phyloP scores from a whole-genome alignment of 1,284 basidiomycete genomes.

The Melanopsichium pennsylvanicum region DNA sequence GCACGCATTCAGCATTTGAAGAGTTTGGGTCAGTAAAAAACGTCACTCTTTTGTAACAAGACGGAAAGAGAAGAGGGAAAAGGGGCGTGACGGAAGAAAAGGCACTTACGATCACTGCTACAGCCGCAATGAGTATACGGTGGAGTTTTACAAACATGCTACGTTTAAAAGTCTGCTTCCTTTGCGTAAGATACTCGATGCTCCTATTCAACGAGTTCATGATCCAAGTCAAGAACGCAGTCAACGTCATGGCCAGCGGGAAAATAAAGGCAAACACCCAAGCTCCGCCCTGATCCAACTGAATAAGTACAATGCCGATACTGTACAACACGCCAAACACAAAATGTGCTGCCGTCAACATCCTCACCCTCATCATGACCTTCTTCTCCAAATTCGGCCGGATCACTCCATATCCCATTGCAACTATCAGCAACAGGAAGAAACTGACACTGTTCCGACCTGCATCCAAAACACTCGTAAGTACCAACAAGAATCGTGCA shows the following conservation, averaged over 20 bases:
- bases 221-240: constrained; percentile 91
- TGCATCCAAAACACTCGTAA: constrained; percentile 78
- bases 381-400: constrained; percentile 79
- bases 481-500: constrained; percentile 56
- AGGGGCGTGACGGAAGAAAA: not conserved
- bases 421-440: constrained; percentile 90
- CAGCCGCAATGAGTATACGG: constrained; percentile 83
- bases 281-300: constrained; percentile 73
- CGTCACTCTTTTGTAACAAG: no score
- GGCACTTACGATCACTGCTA: constrained; percentile 77
- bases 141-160: constrained; percentile 73
- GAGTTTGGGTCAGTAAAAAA: not conserved
- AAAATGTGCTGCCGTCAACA: constrained; percentile 84
- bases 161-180: constrained; percentile 62
- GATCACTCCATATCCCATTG: constrained; percentile 64
- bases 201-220: constrained; percentile 58
- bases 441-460: constrained; percentile 92
- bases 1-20: no score
- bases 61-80: not conserved
- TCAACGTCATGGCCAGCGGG: constrained; percentile 90
- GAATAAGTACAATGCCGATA: constrained; percentile 69
- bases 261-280: constrained; percentile 73
- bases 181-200: constrained; percentile 56
- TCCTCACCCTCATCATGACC: constrained; percentile 79
- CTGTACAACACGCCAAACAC: constrained; percentile 82